Base-by-base conservation (phyloP, 441 rosid species). In the Daphne laureola region DNA sequence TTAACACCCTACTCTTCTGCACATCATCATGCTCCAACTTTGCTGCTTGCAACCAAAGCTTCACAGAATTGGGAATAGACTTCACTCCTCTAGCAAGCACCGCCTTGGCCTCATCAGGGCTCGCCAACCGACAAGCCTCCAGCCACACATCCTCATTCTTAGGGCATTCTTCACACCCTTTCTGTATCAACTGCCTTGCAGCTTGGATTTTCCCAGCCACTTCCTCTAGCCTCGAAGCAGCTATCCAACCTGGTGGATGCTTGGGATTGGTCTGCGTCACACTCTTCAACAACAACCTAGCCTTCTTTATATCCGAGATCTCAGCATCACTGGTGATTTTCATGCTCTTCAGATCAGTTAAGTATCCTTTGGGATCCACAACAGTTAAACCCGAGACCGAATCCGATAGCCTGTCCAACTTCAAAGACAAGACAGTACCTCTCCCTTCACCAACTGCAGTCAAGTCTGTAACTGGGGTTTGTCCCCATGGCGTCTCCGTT, bases 211-310 rank as follows among this genome's bases (percentile, higher is more conserved):
- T 86, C 66, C 97, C 95, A 25, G 92, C 98, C 74, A 86, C 90
- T 73, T 87, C 98, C 79, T 92, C 97, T 65, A 92, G 68, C 78
- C 98, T 83, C 3, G 98, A 90, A 12, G 95, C 92, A 0, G 96
- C 97, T 72, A 92, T 84, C 97, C 96, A 92, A 11, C 98, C 97
- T 5, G 85, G 90, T 0, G 97, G 96, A 38, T 89, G 96, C 67
- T 89, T 92, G 0, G 92, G 96, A 45, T 89, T 92, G 5, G 98
- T 86, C 70, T 83, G 92, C 0, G 76, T 92, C 7, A 89, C 76
- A 80, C 96, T 89, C 82, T 84, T 92, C 72, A 89, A 75, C 69
- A 92, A 68, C 68, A 89, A 61, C 62, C 96, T 83, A 7, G 97
- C 98, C 76, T 84, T 89, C 72, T 89, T 92, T 36, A 91, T 86